These are phyloP conservation scores for Botrytis deweyae DNA, from an alignment of 2,329 filamentous ascomycete genomes.

Conservation along the genomic window DNA sequence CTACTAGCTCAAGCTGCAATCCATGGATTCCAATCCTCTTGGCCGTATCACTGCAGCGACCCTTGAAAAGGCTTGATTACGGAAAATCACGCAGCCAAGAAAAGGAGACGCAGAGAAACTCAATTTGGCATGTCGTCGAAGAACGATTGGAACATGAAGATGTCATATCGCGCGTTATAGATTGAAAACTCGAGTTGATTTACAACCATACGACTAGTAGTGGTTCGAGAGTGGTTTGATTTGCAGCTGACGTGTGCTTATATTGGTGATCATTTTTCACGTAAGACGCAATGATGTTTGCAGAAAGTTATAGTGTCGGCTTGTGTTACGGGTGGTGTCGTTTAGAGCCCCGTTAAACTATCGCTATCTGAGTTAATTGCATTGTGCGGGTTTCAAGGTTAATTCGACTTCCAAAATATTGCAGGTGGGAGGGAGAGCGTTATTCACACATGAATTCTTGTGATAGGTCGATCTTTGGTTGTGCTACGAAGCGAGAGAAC, in stretches of 20 bases:
- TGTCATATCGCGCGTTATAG: background rate
- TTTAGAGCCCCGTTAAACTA: background rate
- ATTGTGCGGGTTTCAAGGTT: background rate
- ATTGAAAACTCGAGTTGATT: background rate
- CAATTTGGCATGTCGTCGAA: background rate
- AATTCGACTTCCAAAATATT: background rate
- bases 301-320: background rate
- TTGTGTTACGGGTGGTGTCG: background rate
- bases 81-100: background rate
- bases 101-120: background rate
- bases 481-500: background rate
- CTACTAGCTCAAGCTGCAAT: background rate
- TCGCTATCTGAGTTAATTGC: background rate
- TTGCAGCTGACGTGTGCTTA: background rate
- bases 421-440: background rate
- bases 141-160: background rate
- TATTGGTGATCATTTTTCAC: background rate
- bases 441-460: background rate
- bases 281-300: background rate
- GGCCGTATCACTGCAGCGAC: background rate
- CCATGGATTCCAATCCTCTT: background rate
- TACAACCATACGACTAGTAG: background rate
- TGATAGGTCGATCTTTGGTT: background rate
- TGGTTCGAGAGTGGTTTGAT: background rate
- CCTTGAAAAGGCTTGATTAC: background rate